Base-by-base conservation (phyloP, 179 eudicot species). In the Nepenthes alata region DNA sequence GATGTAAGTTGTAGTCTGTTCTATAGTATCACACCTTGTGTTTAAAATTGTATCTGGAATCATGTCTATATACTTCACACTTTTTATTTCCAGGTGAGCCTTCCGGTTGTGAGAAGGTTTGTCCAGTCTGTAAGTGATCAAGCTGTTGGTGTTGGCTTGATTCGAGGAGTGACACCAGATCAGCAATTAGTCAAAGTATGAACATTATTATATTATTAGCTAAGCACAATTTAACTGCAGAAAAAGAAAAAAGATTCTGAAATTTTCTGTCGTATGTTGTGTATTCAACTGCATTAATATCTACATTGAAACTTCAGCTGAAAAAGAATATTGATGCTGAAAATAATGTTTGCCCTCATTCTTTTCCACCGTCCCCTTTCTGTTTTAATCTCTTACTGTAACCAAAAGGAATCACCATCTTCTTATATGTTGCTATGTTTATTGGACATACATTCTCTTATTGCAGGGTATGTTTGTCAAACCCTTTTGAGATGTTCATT, bases 161-260 rank as follows among this genome's bases (percentile, higher is more conserved):
- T 85, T 56, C 78, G 80, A 59, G 98, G 98, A 69, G 98, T 93
- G 59, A 77, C 60, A 63, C 98, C 98, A 37, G 98, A 93, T 80
- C 98, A 93, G 79, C 98, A 93, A 77, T 73, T 93, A 74, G 98
- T 93, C 65, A 93, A 93, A 78, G 98, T 89, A 85, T 60, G 59
- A 36, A 57, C 41, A 8, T 36, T 57, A 35, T 36, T 1, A 16
- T 34, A 16, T 53, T 13, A 70, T 60, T 36, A 58, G 15, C 25
- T 57, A 52, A 63, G 34, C 69, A 8, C 61, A 49, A 2, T 6
- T 41, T 41, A 41, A 25, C 25, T 25, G 25, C 25, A 25, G 25
- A 25, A 25, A 25, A 25, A 25, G 25, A 41, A 41, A 41, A 55
- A 15, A 16, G 47, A 45, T 12, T 15, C 10, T 25, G 47, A 41